Evolutionary conservation across 495 filamentous ascomycete genomes (phyloP), one percentile per base, ranked within the genome.

Genomic region (Talaromyces wortmannii): DNA sequence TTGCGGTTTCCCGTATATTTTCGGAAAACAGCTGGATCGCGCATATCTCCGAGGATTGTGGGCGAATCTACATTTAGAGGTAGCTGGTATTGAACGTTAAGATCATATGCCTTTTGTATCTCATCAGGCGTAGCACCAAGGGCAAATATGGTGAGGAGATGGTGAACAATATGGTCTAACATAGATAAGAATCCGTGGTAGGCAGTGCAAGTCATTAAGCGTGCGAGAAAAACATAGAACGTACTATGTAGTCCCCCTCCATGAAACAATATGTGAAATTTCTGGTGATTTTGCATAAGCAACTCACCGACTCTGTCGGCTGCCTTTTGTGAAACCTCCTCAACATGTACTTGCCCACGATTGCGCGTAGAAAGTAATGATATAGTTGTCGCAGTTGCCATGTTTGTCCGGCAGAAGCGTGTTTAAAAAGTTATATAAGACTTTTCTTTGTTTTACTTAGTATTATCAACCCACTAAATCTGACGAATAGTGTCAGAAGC

Each of bases 121-220:
- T 71, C 61, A 6, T 30, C 2, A 2, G 58, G 48, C 7, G 45
- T 54, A 33, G 45, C 71, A 10, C 70, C 70, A 30, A 74, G 18
- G 15, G 70, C 60, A 30, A 60, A 55, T 1, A 61, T 16, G 12
- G 60, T 64, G 2, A 74, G 61, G 6, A 73, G 16, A 48, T 59
- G 56, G 54, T 74, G 71, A 10, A 64, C 43, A 23, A 68, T 72
- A 56, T 74, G 71, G 54, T 74, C 69, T 63, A 33, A 8, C 2
- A 40, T 2, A 2, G 36, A 10, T 40, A 40, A 5, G 8, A 40
- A 10, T 5, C 5, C 36, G 5, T 5, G 4, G 23, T 5, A 40
- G 8, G 36, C 36, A 10, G 5, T 40, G 13, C 5, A 2, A 40
- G 13, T 13, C 36, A 40, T 40, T 2, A 40, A 13, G 2, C 5